Evolutionary conservation across 768 basidiomycete species (phyloP).

Genomic region (Pulveroboletus sp.): DNA sequence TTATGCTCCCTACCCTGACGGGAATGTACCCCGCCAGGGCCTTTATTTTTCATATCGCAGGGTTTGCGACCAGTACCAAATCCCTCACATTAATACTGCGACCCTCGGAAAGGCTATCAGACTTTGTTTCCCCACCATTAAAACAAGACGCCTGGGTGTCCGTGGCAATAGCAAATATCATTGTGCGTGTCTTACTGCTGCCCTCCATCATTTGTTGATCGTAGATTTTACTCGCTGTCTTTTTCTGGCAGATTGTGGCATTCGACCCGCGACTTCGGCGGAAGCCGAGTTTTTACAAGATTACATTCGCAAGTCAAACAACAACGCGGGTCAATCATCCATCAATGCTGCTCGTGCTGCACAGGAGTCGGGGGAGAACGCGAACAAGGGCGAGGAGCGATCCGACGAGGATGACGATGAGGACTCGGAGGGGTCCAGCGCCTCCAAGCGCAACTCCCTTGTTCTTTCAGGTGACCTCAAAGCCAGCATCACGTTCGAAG

Average conservation of each 20-base stretch:
- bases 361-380: conserved; percentile 61
- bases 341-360: conserved; percentile 70
- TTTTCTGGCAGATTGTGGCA: conserved; percentile 70
- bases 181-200: conserved; percentile 51
- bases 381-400: conserved; percentile 59
- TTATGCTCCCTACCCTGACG: conserved; percentile 87
- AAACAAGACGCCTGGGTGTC: conserved; percentile 88
- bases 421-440: conserved; percentile 73
- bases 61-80: conserved; percentile 88
- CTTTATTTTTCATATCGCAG: conserved; percentile 91
- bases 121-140: conserved; percentile 90
- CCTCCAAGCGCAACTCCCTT: conserved; percentile 73
- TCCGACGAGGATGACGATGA: conserved; percentile 87
- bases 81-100: conserved; percentile 93
- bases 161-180: conserved; percentile 96
- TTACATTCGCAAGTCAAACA: conserved; percentile 88
- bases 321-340: conserved; percentile 71
- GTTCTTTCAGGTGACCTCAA: conserved; percentile 62
- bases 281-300: conserved; percentile 92
- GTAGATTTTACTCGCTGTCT: conserved; percentile 27
- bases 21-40: conserved; percentile 90
- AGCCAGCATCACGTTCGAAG: conserved; percentile 50
- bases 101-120: conserved; percentile 93
- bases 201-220: conserved; percentile 29
- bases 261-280: conserved; percentile 83